These are phyloP conservation scores for Phytophthora pluvialis DNA, from an alignment of 352 stramenopile genomes.

Conservation along the genomic window DNA sequence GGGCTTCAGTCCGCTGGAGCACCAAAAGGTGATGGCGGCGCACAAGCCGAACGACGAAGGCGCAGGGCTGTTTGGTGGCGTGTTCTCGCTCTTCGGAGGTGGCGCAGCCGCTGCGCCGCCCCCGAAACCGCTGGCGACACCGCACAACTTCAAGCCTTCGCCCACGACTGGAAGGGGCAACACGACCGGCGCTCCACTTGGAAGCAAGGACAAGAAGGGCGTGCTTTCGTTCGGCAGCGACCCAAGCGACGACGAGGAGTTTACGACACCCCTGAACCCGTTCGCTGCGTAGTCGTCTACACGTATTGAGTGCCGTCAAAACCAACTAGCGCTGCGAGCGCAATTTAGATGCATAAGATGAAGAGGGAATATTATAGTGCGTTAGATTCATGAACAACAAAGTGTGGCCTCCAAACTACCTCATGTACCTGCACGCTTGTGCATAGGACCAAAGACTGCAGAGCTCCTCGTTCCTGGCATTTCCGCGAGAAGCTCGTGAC, in stretches of 20 bases:
- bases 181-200: conserved; percentile 27
- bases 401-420: too few relatives aligned
- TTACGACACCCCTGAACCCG: conserved; percentile 60
- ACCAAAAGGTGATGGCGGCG: conserved; percentile 61
- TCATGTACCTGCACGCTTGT: background rate
- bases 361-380: conserved; percentile 25
- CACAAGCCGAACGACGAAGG: conserved; percentile 46
- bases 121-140: conserved; percentile 65
- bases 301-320: conserved; percentile 29
- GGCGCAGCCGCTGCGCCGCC: conserved; percentile 31
- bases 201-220: conserved; percentile 41
- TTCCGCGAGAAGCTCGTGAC: conserved; percentile 2
- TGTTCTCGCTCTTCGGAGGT: conserved; percentile 78
- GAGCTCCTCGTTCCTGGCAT: background rate
- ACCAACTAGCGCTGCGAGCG: conserved; percentile 24
- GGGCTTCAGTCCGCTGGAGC: conserved; percentile 73
- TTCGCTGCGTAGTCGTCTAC: conserved; percentile 53
- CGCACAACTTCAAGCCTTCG: conserved; percentile 45
- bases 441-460: too few relatives aligned
- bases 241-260: conserved; percentile 60
- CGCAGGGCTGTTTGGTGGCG: conserved; percentile 62
- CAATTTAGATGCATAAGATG: conserved; percentile 36
- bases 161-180: conserved; percentile 33
- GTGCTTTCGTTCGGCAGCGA: conserved; percentile 42
- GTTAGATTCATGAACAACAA: conserved; percentile 8